Evolutionary conservation across 805 yeast genomes (phyloP).

Genomic region (Wickerhamiella hasegawae): DNA sequence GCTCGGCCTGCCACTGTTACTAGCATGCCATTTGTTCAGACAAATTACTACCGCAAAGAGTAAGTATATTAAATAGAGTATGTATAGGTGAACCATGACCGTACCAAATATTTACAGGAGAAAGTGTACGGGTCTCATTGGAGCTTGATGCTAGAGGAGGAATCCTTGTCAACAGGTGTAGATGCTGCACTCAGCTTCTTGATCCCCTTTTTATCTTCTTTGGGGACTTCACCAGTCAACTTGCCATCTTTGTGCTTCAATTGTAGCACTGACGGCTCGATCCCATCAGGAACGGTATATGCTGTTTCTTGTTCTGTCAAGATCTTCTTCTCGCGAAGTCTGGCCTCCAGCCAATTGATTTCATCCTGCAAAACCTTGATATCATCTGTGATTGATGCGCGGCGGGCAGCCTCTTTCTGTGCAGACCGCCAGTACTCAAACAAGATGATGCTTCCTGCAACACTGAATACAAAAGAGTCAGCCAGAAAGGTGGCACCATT

Average conservation of each 20-base stretch:
- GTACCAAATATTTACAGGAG: too few relatives aligned
- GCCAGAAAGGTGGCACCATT: constrained; percentile 67
- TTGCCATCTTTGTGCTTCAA: constrained; percentile 6
- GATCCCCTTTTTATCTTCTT: constrained; percentile 3
- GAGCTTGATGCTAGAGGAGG: too few relatives aligned
- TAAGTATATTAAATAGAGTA: background rate
- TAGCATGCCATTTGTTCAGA: constrained; percentile 71
- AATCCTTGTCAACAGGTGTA: background rate
- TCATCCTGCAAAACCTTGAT: constrained; percentile 55
- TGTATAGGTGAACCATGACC: too few relatives aligned
- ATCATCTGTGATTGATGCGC: constrained; percentile 58
- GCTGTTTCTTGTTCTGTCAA: constrained; percentile 31
- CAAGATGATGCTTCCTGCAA: constrained; percentile 61
- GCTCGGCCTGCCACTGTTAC: constrained; percentile 56
- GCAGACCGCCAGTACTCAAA: constrained; percentile 58
- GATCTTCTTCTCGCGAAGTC: constrained; percentile 22
- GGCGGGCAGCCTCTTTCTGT: constrained; percentile 42
- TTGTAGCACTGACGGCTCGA: constrained; percentile 30
- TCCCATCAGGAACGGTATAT: constrained; percentile 27
- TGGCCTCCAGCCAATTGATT: constrained; percentile 35
- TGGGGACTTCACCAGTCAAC: constrained; percentile 1
- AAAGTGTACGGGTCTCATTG: too few relatives aligned
- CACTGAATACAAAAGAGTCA: constrained; percentile 60
- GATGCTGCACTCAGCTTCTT: background rate
- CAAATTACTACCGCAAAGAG: constrained; percentile 40